Evolutionary conservation across 2,329 filamentous ascomycete genomes (phyloP).

Genomic region (Monosporascus sp.): DNA sequence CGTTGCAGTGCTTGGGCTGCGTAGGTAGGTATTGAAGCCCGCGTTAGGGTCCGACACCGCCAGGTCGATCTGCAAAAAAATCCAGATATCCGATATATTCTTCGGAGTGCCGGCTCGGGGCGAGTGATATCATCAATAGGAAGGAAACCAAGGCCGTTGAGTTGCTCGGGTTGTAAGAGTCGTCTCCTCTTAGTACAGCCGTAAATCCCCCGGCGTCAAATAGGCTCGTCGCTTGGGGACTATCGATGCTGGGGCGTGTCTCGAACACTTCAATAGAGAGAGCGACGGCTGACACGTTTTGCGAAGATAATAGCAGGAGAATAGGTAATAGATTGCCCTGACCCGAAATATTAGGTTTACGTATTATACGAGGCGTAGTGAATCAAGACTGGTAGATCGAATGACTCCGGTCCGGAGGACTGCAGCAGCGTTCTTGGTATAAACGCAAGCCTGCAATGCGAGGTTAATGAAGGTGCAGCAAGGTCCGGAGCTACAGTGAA

Average conservation of each 20-base stretch:
- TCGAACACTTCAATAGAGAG: not conserved
- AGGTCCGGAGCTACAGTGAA: constrained; percentile 8
- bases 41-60: not conserved
- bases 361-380: not conserved
- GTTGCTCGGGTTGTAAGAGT: not conserved
- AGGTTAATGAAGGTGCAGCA: constrained; percentile 15
- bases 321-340: not conserved
- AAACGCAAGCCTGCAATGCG: constrained; percentile 8
- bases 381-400: not conserved
- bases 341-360: not conserved
- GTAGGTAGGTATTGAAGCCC: not conserved
- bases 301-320: not conserved
- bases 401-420: constrained; percentile 5
- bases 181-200: not conserved
- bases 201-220: not conserved
- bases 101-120: not conserved
- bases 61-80: not conserved
- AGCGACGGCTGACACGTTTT: not conserved
- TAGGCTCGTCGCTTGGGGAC: not conserved
- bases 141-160: not conserved
- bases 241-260: not conserved
- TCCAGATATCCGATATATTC: not conserved
- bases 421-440: constrained; percentile 10
- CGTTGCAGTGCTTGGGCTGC: not conserved
- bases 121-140: not conserved